Percentiles rank a stretch among this genome's conserved stretches.
phyloP scores from a whole-genome alignment of 2,329 filamentous ascomycete genomes.

The Didymella pinodella region DNA sequence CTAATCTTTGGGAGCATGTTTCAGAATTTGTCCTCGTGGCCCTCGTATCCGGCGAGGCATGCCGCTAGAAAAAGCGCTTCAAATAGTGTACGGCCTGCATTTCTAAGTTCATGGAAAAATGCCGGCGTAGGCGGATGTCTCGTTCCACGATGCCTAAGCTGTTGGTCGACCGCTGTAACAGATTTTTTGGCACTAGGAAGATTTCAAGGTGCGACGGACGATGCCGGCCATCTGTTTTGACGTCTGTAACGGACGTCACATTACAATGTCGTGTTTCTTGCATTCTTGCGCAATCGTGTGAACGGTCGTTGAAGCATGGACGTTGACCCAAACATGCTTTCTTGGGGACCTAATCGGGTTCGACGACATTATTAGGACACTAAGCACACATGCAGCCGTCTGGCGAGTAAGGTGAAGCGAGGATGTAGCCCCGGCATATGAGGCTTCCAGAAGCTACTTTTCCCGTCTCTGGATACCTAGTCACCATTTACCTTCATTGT shows the following conservation, averaged over 20 bases:
- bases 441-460: constrained; percentile 12
- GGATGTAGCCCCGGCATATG: constrained; percentile 17
- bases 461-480: constrained; percentile 10
- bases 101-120: constrained; percentile 25
- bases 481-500: constrained; percentile 2
- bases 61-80: constrained; percentile 18
- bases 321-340: constrained; percentile 5
- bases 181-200: constrained; percentile 9
- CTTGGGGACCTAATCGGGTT: constrained; percentile 17
- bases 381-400: constrained; percentile 29
- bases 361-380: constrained; percentile 14
- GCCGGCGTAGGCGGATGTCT: constrained; percentile 20
- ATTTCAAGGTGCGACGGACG: constrained; percentile 4
- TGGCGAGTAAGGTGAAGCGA: constrained; percentile 30
- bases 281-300: constrained; percentile 35
- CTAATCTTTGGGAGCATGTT: constrained; percentile 33
- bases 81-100: constrained; percentile 16
- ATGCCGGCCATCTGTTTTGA: background rate
- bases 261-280: constrained; percentile 4
- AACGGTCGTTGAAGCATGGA: constrained; percentile 25
- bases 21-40: constrained; percentile 28
- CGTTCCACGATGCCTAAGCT: constrained; percentile 20
- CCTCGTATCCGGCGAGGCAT: constrained; percentile 5
- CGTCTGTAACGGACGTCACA: constrained; percentile 7
- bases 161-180: constrained; percentile 9